Conservation (phyloP, 768 basidiomycete genomes). For the Omphalotus guepiniiformis region DNA sequence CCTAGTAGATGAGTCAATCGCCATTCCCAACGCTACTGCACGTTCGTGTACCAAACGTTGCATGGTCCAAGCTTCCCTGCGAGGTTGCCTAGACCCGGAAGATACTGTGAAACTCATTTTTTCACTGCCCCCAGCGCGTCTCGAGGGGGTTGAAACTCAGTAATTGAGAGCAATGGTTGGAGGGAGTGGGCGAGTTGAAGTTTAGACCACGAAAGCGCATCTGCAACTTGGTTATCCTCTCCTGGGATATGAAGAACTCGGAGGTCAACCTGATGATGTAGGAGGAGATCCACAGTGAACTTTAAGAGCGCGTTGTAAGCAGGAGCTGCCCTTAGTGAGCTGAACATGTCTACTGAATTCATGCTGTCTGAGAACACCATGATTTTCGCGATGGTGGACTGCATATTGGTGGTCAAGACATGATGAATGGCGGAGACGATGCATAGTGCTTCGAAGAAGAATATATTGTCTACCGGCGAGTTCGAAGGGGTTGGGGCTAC, state of each 20-base stretch:
- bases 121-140: conserved; percentile 16
- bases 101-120: conserved; percentile 8
- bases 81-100: conserved; percentile 24
- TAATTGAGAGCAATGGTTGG: background rate
- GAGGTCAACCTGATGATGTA: conserved; percentile 15
- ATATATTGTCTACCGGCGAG: conserved; percentile 13
- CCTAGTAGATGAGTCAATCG: conserved; percentile 15
- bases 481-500: conserved; percentile 1
- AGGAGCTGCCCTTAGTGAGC: conserved; percentile 15
- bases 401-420: background rate
- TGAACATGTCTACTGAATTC: conserved; percentile 16
- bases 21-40: conserved; percentile 21
- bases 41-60: conserved; percentile 26
- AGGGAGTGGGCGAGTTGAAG: background rate
- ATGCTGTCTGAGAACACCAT: conserved; percentile 21
- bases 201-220: conserved; percentile 22
- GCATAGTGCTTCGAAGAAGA: conserved; percentile 22
- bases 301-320: conserved; percentile 22
- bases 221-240: conserved; percentile 20
- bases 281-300: conserved; percentile 16
- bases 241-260: conserved; percentile 20
- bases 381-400: conserved; percentile 24
- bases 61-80: conserved; percentile 24
- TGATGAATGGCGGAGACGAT: conserved; percentile 20
- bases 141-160: conserved; percentile 19